Evolutionary conservation across 2,329 filamentous ascomycete genomes (phyloP).

Genomic region (Aspergillus ustus): DNA sequence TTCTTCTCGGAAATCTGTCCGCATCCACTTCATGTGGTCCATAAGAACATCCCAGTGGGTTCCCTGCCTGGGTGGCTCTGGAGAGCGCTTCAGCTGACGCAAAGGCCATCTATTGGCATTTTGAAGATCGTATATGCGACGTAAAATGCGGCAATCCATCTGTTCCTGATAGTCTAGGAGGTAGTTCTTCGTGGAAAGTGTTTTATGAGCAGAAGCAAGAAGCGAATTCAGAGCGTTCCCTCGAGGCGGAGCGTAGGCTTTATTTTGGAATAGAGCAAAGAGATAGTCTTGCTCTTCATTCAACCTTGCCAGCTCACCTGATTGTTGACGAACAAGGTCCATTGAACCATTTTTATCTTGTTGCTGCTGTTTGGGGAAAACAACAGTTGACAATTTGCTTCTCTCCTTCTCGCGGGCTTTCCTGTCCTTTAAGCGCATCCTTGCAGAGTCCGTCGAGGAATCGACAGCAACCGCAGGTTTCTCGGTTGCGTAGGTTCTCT

Average conservation of each 20-base stretch:
- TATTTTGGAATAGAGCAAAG: slow-evolving; percentile 66
- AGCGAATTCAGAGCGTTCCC: slow-evolving; percentile 68
- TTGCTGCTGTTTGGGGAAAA: slow-evolving; percentile 72
- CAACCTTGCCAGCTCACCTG: slow-evolving; percentile 50
- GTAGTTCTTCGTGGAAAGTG: slow-evolving; percentile 82
- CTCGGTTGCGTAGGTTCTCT: slow-evolving; percentile 43
- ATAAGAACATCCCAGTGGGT: slow-evolving; percentile 87
- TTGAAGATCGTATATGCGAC: slow-evolving; percentile 87
- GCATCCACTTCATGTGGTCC: slow-evolving; percentile 96
- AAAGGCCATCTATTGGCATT: slow-evolving; percentile 92
- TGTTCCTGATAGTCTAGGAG: slow-evolving; percentile 82
- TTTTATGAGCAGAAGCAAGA: slow-evolving; percentile 83
- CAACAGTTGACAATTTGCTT: slow-evolving; percentile 72
- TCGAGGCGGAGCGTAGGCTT: slow-evolving; percentile 59
- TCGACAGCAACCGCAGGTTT: slow-evolving; percentile 24
- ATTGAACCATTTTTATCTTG: slow-evolving; percentile 52
- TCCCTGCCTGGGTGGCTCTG: slow-evolving; percentile 76
- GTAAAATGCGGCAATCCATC: slow-evolving; percentile 83
- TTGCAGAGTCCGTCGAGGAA: slow-evolving; percentile 38
- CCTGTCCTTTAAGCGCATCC: slow-evolving; percentile 52
- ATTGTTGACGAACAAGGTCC: slow-evolving; percentile 47
- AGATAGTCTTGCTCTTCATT: slow-evolving; percentile 63
- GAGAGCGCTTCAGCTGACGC: slow-evolving; percentile 81
- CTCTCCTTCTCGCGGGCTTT: slow-evolving; percentile 63
- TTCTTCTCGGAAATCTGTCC: slow-evolving; percentile 92